Base-by-base conservation (phyloP, 352 stramenopile species). In the Phytophthora megakarya region DNA sequence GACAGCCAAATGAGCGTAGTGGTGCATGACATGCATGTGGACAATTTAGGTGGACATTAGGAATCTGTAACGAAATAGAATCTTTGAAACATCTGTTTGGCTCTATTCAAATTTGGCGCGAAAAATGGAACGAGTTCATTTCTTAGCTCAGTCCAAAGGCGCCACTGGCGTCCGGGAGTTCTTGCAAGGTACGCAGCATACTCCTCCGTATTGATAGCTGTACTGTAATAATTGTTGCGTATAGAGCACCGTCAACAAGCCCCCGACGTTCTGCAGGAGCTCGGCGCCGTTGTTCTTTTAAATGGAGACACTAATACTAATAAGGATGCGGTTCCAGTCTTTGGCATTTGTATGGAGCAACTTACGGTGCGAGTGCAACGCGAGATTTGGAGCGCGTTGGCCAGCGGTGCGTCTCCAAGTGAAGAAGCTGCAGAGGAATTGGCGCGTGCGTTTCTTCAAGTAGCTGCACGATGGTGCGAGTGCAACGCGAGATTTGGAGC, bases 401-500 rank as follows among this genome's bases (percentile, higher is more conserved):
- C 73, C 11, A 78, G 69, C 25, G 37, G 53, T 26, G 67, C 59
- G 19, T 65, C 56, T 40, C 50, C 51, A 1, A 44, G 25, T n/a
- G 21, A 55, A 42, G 32, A 46, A 5, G 56, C n/a, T 13, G 52
- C 42, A 23, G 54, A 50, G 46, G 25, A 18, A 18, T 47, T 81
- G 28, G 73, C 67, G 19, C 51, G 50, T 25, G 49, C 51, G 10
- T 79, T 72, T 44, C 48, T 79, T 47, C 42, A 23, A 46, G 58
- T 70, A 21, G 48, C 57, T 44, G 45, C 30, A 22, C 42, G 25
- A 19, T 18, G 9, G 25, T 82, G 21, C 22, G 49, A 18, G 72
- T 70, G 4, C 83, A 92, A 51, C 79, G 83, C 0, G 75, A 87
- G 30, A 63, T 88, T 19, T 92, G 79, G 81, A 88, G 79, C 38